Conservation (phyloP, 441 rosid genomes). For the Adansonia madagascariensis region DNA sequence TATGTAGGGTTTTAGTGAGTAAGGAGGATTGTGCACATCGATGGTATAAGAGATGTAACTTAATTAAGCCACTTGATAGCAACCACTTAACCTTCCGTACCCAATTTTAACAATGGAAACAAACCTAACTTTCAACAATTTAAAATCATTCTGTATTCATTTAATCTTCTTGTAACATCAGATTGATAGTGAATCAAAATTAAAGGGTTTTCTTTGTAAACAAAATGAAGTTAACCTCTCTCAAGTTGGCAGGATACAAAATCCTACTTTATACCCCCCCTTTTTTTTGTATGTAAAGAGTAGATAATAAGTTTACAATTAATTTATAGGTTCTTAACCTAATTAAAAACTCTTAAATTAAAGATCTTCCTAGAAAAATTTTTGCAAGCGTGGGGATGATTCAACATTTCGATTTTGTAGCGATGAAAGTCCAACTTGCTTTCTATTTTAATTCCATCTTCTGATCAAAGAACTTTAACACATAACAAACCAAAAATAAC, state of each 20-base stretch:
- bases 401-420: background rate
- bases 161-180: background rate
- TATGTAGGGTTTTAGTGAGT: background rate
- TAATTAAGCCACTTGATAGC: slow-evolving; percentile 15
- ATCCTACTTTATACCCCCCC: background rate
- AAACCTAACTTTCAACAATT: slow-evolving; percentile 14
- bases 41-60: background rate
- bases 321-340: background rate
- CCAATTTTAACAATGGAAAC: slow-evolving; percentile 16
- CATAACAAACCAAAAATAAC: background rate
- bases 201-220: background rate
- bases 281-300: background rate
- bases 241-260: background rate
- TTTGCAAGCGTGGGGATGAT: background rate
- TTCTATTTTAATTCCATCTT: background rate
- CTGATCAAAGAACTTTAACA: background rate
- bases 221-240: background rate
- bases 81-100: slow-evolving; percentile 17
- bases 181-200: background rate
- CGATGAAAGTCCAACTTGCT: background rate
- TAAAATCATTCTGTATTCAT: background rate
- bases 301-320: background rate
- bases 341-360: background rate
- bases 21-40: background rate
- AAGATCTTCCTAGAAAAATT: background rate